Percentiles rank a stretch among this genome's conserved stretches.
These are phyloP conservation scores for Pseudogymnoascus sp. DNA, from an alignment of 2,329 filamentous ascomycete genomes.

Conservation along the genomic window DNA sequence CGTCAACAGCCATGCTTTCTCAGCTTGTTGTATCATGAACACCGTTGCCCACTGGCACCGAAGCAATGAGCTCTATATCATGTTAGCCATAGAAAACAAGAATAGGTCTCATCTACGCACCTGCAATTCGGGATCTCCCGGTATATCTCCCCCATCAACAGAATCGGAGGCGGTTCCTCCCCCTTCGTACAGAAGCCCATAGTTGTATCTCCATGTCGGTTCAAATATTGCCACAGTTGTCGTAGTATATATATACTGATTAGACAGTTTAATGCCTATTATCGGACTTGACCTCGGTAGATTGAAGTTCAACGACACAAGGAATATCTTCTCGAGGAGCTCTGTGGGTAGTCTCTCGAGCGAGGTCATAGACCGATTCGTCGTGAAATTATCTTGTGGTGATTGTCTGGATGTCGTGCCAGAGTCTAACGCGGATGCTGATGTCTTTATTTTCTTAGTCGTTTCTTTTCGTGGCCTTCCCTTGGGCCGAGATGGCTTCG, in stretches of 20 bases:
- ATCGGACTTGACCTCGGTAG: conserved; percentile 26
- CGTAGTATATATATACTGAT: conserved; percentile 20
- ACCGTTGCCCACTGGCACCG: conserved; percentile 9
- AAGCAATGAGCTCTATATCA: neutral
- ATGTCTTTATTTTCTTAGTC: neutral
- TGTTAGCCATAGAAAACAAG: neutral
- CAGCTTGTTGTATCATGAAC: conserved; percentile 5
- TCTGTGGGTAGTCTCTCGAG: conserved; percentile 28
- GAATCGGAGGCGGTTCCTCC: neutral
- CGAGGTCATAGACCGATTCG: conserved; percentile 22
- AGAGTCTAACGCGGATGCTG: neutral
- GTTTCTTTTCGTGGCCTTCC: conserved; percentile 7
- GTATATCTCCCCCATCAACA: neutral
- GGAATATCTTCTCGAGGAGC: conserved; percentile 25
- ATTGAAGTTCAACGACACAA: conserved; percentile 24
- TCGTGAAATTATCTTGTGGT: conserved; percentile 24
- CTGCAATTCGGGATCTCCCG: neutral
- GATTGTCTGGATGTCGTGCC: conserved; percentile 13
- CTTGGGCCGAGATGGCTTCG: neutral
- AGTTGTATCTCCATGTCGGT: conserved; percentile 21
- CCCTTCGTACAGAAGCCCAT: neutral
- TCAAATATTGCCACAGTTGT: conserved; percentile 24
- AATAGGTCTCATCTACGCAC: neutral
- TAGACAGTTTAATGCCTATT: conserved; percentile 26
- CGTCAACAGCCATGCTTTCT: conserved; percentile 6